Percentiles rank a stretch among this genome's conserved stretches.
phyloP scores from a whole-genome alignment of 345 rosid genomes.

The Eucalyptus regnans region DNA sequence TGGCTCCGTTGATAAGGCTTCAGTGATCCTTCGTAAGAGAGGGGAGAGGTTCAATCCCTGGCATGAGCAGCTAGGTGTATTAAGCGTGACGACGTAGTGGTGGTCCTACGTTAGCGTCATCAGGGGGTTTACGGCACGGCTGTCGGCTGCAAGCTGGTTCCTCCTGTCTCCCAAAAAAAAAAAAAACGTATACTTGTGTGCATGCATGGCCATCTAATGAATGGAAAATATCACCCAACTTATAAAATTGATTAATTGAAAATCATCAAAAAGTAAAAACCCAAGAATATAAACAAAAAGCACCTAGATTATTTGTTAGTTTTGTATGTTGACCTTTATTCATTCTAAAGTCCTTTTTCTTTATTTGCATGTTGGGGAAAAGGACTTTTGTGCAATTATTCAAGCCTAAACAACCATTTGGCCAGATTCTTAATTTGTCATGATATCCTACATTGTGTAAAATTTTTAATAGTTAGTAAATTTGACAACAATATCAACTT shows the following conservation, averaged over 20 bases:
- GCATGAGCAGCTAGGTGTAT: no score
- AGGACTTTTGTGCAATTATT: background rate
- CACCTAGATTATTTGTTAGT: no score
- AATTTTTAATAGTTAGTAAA: no score
- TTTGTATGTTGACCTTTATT: background rate
- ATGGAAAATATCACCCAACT: background rate
- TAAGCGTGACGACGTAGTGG: no score
- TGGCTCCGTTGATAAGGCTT: no score
- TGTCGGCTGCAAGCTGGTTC: no score
- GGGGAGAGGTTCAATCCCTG: no score
- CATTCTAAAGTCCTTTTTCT: background rate
- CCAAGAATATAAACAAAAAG: background rate
- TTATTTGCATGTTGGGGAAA: background rate
- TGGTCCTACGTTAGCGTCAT: no score
- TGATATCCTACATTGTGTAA: no score
- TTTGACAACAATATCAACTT: background rate
- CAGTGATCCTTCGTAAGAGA: no score
- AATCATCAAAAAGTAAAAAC: background rate
- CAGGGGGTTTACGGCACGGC: no score
- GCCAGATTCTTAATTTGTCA: background rate
- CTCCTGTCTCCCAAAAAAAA: no score
- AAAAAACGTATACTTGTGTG: background rate
- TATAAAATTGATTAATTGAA: background rate
- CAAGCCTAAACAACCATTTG: background rate
- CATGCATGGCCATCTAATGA: background rate